Evolutionary conservation across 225 moss, liverwort and hornwort genomes (phyloP).

Genomic region (Rhytidiadelphus loreus): DNA sequence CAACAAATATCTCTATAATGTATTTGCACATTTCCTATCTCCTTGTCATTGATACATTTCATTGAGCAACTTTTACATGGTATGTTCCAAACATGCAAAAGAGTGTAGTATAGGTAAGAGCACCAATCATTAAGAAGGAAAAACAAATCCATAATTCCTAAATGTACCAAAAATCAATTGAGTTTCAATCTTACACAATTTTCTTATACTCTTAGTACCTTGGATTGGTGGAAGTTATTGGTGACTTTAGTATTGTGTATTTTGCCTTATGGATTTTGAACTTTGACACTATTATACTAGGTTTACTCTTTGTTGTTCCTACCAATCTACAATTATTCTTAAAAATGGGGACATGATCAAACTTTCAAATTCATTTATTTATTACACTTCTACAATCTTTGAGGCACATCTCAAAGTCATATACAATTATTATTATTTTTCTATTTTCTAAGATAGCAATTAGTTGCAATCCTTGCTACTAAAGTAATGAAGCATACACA

Average conservation of each 20-base stretch:
- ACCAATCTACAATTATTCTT: neutral
- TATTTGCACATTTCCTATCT: neutral
- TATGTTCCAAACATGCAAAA: neutral
- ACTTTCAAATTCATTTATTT: neutral
- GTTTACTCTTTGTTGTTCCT: neutral
- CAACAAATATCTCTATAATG: neutral
- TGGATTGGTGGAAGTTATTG: neutral
- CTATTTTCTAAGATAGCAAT: neutral
- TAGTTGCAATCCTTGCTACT: no score
- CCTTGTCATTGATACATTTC: rapidly evolving
- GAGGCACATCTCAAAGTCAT: neutral
- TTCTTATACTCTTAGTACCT: neutral
- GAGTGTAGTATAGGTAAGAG: neutral
- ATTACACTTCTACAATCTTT: neutral
- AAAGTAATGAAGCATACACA: neutral
- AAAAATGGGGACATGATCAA: neutral
- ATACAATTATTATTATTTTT: no score
- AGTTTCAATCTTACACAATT: neutral
- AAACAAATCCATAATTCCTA: neutral
- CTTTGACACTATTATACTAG: neutral
- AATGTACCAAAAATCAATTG: neutral
- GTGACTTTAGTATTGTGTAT: neutral
- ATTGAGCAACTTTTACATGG: neutral
- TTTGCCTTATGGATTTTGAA: neutral
- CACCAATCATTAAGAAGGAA: neutral